Evolutionary conservation across 768 basidiomycete genomes (phyloP), one percentile per base, ranked within the genome.

Genomic region (Trichaptum fuscoviolaceum): DNA sequence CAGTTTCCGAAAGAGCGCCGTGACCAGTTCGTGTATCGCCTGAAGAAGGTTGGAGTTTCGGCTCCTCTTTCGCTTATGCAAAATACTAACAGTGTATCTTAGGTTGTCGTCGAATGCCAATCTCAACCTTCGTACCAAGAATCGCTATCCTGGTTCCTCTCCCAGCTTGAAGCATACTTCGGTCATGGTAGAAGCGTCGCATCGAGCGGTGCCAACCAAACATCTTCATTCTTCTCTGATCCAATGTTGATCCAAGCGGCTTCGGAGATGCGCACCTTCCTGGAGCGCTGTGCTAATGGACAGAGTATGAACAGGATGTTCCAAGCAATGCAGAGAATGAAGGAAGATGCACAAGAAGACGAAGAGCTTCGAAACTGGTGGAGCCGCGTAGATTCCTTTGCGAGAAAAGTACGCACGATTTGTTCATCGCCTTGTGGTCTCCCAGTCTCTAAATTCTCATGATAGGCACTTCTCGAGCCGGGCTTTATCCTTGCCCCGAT

Each of bases 251-350:
- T 73, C 59, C 70, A 72, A 65, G 78, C 81, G 42, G 76, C 77
- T 57, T 52, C 70, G 66, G 73, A 77, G 66, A 75, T 81, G 71
- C 76, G 78, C 65, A 78, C 78, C 34, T 74, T 83, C 58, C 75
- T 82, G 70, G 82, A 83, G 73, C 78, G 83, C 66, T 83, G 83
- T 72, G 82, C 82, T 71, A 80, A 82, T 73, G 78, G 77, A 67
- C 70, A 71, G 67, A 76, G 77, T n/a, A 75, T 82, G 70, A 72
- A 81, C 68, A 74, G 73, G 68, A 74, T 83, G 70, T 74, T 78
- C 64, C 73, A 79, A 68, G 73, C 81, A 30, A 73, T 80, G 66
- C 78, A 83, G 71, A 72, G 77, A 59, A 71, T 84, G 69, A 82
- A 80, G 77, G 69, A 74, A 52, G 82, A 84, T 72, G 74, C 78